A percentile compares a stretch with the other conserved stretches of the same genome.
phyloP scores from a whole-genome alignment of 106 monocot species.

The Chionographis japonica region DNA sequence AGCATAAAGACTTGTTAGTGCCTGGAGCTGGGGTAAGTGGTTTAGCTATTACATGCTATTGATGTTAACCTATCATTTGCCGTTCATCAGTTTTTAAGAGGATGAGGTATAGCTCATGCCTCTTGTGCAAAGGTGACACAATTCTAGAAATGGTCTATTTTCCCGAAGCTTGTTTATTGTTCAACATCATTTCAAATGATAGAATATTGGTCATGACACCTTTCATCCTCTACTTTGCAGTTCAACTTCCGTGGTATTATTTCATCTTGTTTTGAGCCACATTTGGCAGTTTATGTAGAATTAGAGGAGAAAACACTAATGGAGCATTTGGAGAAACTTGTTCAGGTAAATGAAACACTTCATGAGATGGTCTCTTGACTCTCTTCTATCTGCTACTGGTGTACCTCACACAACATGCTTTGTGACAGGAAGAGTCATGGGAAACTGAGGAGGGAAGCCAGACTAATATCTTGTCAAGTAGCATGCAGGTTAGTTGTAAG shows the following conservation, averaged over 20 bases:
- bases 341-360: conserved; percentile 54
- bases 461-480: conserved; percentile 94
- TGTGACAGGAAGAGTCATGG: conserved; percentile 90
- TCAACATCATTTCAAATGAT: not conserved
- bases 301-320: conserved; percentile 94
- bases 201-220: not conserved
- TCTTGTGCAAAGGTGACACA: too few species aligned
- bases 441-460: conserved; percentile 97
- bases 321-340: conserved; percentile 98
- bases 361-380: not conserved
- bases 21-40: conserved; percentile 79
- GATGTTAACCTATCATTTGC: too few species aligned
- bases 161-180: not conserved
- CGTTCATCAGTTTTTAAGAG: too few species aligned
- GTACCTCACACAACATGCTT: conserved; percentile 5
- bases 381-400: not conserved
- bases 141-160: too few species aligned
- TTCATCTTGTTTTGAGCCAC: conserved; percentile 95
- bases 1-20: conserved; percentile 58
- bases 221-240: conserved; percentile 35
- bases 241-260: conserved; percentile 97
- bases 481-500: conserved; percentile 71
- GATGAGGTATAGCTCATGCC: too few species aligned
- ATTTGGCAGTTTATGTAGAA: conserved; percentile 91
- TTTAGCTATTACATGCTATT: not conserved